phyloP scores from a whole-genome alignment of 1,139 yeast species.

The Suhomyces panamericanus region DNA sequence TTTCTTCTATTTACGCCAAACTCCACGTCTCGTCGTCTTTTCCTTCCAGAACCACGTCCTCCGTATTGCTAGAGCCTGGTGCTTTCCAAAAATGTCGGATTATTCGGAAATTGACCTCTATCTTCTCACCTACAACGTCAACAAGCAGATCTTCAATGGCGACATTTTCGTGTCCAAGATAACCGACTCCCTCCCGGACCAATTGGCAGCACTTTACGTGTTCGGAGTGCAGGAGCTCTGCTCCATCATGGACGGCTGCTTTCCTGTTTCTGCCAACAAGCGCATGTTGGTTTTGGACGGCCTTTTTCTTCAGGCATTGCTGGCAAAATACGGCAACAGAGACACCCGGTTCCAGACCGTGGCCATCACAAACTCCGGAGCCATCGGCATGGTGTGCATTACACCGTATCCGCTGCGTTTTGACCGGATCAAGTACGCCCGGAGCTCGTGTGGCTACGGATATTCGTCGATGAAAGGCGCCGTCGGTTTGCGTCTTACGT shows the following conservation, averaged over 20 bases:
- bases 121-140: slow-evolving; percentile 43
- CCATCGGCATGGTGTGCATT: slow-evolving; percentile 61
- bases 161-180: slow-evolving; percentile 28
- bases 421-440: slow-evolving; percentile 27
- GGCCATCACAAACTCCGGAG: slow-evolving; percentile 57
- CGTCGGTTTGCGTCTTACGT: slow-evolving; percentile 54
- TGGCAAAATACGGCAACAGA: slow-evolving; percentile 30
- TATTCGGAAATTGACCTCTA: slow-evolving; percentile 22
- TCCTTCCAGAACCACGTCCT: background rate
- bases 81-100: background rate
- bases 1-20: background rate
- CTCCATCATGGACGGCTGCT: slow-evolving; percentile 62
- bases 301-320: slow-evolving; percentile 42
- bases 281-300: slow-evolving; percentile 44
- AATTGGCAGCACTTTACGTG: slow-evolving; percentile 50
- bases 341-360: slow-evolving; percentile 44
- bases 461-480: slow-evolving; percentile 76
- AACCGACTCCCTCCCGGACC: slow-evolving; percentile 30
- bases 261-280: slow-evolving; percentile 36
- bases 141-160: slow-evolving; percentile 28
- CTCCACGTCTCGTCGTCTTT: background rate
- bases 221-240: slow-evolving; percentile 79
- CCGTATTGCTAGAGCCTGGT: background rate
- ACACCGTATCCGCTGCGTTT: slow-evolving; percentile 44
- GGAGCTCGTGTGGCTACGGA: slow-evolving; percentile 55